These are phyloP conservation scores for Gaertneriomyces sp. DNA, from an alignment of 192 early-diverging fungal genomes.

Conservation along the genomic window DNA sequence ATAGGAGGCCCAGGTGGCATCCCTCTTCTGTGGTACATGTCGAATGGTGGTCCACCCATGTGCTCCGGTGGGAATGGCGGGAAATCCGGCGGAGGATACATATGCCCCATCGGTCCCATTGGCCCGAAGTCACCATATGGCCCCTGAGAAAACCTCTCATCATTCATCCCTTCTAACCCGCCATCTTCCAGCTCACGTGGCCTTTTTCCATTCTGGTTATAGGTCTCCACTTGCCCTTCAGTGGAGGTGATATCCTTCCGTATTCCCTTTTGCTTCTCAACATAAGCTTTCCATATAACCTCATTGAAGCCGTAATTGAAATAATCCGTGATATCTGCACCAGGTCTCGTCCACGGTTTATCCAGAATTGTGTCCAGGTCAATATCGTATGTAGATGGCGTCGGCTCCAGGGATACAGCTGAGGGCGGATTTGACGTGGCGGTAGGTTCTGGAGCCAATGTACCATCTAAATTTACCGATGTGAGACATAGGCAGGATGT, in stretches of 20 bases:
- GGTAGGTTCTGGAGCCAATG: slow-evolving; percentile 17
- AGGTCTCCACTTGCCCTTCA: too few relatives aligned
- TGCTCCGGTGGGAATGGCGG: too few relatives aligned
- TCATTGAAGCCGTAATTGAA: slow-evolving; percentile 99
- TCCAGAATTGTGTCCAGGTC: slow-evolving; percentile 92
- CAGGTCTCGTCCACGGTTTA: slow-evolving; percentile 88
- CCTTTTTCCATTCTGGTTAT: too few relatives aligned
- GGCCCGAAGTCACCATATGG: too few relatives aligned
- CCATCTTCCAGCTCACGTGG: too few relatives aligned
- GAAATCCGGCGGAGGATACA: too few relatives aligned
- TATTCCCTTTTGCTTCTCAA: slow-evolving; percentile 85
- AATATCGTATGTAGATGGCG: slow-evolving; percentile 78
- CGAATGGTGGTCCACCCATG: too few relatives aligned
- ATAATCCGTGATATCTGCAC: slow-evolving; percentile 96
- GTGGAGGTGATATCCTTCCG: slow-evolving; percentile 57
- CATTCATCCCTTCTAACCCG: too few relatives aligned
- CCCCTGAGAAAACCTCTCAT: too few relatives aligned
- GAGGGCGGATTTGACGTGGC: slow-evolving; percentile 26
- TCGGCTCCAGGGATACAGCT: slow-evolving; percentile 61
- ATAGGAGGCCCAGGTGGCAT: too few relatives aligned
- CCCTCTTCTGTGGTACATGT: too few relatives aligned
- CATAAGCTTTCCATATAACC: slow-evolving; percentile 90
- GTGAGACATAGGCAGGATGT: neutral
- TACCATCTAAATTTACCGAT: slow-evolving; percentile 12
- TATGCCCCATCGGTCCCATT: too few relatives aligned